A percentile compares a stretch with the other conserved stretches of the same genome.
Conservation (phyloP, 2,329 filamentous ascomycete genomes). For the Pseudogymnoascus sp. region DNA sequence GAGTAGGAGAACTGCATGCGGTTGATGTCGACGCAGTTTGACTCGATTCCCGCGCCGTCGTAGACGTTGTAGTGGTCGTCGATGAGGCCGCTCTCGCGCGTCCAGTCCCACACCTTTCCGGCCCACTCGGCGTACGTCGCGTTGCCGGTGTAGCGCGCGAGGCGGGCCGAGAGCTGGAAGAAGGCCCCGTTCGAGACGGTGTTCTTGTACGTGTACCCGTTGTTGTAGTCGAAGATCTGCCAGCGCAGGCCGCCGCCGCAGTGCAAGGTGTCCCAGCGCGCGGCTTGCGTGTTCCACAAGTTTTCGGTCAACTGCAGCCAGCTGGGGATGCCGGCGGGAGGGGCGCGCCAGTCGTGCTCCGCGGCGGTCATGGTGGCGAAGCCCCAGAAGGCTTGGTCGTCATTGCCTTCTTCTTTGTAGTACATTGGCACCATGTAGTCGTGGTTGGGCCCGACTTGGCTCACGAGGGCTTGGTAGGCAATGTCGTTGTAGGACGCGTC, state of each 20-base stretch:
- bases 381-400: conserved; percentile 69
- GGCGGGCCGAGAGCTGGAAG: conserved; percentile 70
- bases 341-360: conserved; percentile 58
- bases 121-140: conserved; percentile 61
- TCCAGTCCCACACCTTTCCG: conserved; percentile 60
- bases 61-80: conserved; percentile 47
- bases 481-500: conserved; percentile 55
- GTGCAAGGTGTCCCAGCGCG: conserved; percentile 60
- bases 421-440: conserved; percentile 55
- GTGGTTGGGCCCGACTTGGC: conserved; percentile 50
- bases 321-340: conserved; percentile 39
- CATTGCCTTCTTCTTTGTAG: conserved; percentile 58
- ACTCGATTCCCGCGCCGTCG: conserved; percentile 49
- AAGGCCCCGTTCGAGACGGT: conserved; percentile 73
- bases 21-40: conserved; percentile 46
- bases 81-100: conserved; percentile 48
- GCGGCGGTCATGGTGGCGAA: conserved; percentile 60
- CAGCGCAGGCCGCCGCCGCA: conserved; percentile 70
- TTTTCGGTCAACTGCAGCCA: conserved; percentile 63
- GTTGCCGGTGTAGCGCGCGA: conserved; percentile 63
- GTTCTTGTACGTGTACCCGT: conserved; percentile 78
- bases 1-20: conserved; percentile 57
- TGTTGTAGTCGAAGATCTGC: conserved; percentile 74
- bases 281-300: conserved; percentile 63
- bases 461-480: conserved; percentile 50